Conservation (phyloP, 2,329 filamentous ascomycete species). For the Amauroascus verrucosus region DNA sequence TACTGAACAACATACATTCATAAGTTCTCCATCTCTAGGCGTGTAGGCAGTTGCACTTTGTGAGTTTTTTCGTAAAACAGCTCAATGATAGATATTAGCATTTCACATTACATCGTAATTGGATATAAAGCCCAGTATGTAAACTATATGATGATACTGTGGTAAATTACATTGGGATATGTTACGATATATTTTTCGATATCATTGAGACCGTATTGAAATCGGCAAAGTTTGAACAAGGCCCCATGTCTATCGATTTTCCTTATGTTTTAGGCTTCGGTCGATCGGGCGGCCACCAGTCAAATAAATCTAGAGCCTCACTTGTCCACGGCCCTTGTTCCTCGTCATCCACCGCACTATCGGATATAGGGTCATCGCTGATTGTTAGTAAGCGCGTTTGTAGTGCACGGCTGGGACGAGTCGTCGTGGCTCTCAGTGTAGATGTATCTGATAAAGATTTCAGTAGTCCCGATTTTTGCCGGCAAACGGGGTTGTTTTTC, state of each 20-base stretch:
- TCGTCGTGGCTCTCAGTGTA: conserved; percentile 18
- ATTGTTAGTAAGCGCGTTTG: conserved; percentile 6
- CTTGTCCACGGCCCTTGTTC: conserved; percentile 35
- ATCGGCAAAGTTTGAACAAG: too few species aligned
- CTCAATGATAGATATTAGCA: too few species aligned
- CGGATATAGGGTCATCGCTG: background rate
- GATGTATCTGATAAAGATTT: conserved; percentile 31
- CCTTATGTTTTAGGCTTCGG: conserved; percentile 22
- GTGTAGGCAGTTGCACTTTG: too few species aligned
- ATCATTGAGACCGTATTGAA: too few species aligned
- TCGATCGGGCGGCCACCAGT: conserved; percentile 35
- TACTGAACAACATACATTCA: background rate
- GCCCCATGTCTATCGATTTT: too few species aligned
- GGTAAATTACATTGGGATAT: too few species aligned
- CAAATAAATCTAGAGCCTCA: conserved; percentile 35
- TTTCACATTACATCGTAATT: too few species aligned
- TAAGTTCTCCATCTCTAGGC: too few species aligned
- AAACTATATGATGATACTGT: too few species aligned
- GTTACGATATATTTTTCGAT: too few species aligned
- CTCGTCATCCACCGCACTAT: conserved; percentile 3
- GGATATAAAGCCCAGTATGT: too few species aligned
- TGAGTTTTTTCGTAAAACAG: too few species aligned
- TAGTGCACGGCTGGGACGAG: background rate
- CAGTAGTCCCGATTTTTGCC: conserved; percentile 17
- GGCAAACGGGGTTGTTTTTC: conserved; percentile 7